These are phyloP conservation scores for Stereum hirsutum DNA, from an alignment of 1,284 basidiomycete genomes.

Conservation along the genomic window DNA sequence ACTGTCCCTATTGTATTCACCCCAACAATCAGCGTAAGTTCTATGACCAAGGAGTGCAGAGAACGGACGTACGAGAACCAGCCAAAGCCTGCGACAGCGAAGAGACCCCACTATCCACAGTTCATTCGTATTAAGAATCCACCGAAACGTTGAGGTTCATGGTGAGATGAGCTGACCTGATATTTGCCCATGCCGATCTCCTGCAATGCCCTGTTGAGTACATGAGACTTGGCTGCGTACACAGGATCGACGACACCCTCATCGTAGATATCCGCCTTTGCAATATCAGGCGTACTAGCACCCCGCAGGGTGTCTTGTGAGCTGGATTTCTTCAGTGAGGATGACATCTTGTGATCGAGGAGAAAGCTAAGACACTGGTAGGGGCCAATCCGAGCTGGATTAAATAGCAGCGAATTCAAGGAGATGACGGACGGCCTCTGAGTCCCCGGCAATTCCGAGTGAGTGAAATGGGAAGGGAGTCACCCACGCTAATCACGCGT, in stretches of 20 bases:
- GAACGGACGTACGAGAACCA: conserved; percentile 50
- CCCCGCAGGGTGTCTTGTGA: background rate
- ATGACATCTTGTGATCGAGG: too few species aligned
- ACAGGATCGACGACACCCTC: conserved; percentile 42
- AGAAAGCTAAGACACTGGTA: too few species aligned
- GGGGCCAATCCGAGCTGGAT: too few species aligned
- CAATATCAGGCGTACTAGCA: background rate
- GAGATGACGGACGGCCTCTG: too few species aligned
- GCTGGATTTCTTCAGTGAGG: background rate
- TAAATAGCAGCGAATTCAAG: too few species aligned
- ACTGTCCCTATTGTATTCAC: conserved; percentile 9
- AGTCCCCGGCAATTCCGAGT: too few species aligned
- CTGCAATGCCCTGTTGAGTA: conserved; percentile 49
- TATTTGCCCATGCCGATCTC: conserved; percentile 63
- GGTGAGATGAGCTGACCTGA: conserved; percentile 33
- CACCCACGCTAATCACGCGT: too few species aligned
- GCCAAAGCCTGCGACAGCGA: conserved; percentile 55
- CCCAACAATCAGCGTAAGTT: background rate
- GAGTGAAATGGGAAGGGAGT: too few species aligned
- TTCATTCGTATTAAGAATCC: background rate
- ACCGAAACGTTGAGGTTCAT: background rate
- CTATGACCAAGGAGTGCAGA: background rate
- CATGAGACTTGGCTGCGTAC: conserved; percentile 46
- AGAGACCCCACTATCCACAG: conserved; percentile 38
- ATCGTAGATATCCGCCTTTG: conserved; percentile 24